These are phyloP conservation scores for Pholiota conissans DNA, from an alignment of 768 basidiomycete species.

Conservation along the genomic window DNA sequence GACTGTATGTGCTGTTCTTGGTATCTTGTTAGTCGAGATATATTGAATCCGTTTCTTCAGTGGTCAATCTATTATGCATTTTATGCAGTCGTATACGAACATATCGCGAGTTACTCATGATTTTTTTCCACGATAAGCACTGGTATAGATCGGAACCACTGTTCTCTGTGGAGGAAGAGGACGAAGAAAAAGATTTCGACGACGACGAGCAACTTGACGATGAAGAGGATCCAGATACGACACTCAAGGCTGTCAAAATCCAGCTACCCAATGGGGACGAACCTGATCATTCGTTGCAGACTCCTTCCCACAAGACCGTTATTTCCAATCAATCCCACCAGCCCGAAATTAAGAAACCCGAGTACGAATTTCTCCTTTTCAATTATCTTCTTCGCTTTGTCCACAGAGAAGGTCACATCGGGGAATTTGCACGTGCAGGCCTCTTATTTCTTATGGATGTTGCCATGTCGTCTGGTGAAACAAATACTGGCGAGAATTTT, in stretches of 20 bases:
- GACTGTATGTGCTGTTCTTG: slow-evolving; percentile 56
- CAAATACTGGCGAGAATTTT: slow-evolving; percentile 35
- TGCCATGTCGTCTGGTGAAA: slow-evolving; percentile 81
- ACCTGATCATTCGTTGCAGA: slow-evolving; percentile 48
- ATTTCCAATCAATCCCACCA: slow-evolving; percentile 40
- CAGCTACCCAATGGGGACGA: slow-evolving; percentile 9
- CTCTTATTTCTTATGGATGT: slow-evolving; percentile 94
- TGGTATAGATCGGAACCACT: slow-evolving; percentile 80
- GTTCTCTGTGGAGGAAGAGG: slow-evolving; percentile 75
- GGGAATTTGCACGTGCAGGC: slow-evolving; percentile 91
- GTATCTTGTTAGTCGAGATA: not conserved
- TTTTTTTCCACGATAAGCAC: slow-evolving; percentile 95
- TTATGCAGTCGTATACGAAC: slow-evolving; percentile 91
- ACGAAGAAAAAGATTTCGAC: slow-evolving; percentile 67
- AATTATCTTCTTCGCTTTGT: slow-evolving; percentile 94
- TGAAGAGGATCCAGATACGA: slow-evolving; percentile 37
- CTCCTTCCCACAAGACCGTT: slow-evolving; percentile 59
- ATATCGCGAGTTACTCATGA: slow-evolving; percentile 87
- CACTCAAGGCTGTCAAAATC: slow-evolving; percentile 20
- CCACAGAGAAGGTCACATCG: slow-evolving; percentile 91
- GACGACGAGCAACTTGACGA: slow-evolving; percentile 51
- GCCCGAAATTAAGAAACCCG: slow-evolving; percentile 54
- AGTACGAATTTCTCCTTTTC: slow-evolving; percentile 95
- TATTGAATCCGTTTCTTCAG: slow-evolving; percentile 35
- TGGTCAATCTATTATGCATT: slow-evolving; percentile 91